Evolutionary conservation across 2,329 filamentous ascomycete species (phyloP).

Genomic region (Trichoderma koningiopsis): DNA sequence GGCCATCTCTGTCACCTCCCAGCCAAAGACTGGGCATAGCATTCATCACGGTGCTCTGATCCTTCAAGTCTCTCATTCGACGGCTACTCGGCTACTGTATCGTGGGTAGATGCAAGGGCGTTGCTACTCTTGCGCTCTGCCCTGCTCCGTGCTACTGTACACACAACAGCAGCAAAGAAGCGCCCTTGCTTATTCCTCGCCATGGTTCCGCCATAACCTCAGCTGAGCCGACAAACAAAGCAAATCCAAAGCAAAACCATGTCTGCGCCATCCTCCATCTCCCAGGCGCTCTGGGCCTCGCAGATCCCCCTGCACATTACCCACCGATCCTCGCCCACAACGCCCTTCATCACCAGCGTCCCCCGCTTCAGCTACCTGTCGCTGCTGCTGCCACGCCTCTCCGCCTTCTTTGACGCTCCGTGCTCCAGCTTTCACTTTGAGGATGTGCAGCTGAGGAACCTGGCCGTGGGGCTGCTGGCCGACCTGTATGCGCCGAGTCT

Average conservation of each 20-base stretch:
- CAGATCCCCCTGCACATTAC: constrained; percentile 58
- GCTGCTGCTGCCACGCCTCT: constrained; percentile 57
- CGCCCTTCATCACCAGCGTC: constrained; percentile 56
- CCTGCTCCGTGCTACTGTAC: neutral
- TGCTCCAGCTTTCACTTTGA: constrained; percentile 64
- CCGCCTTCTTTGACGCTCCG: constrained; percentile 54
- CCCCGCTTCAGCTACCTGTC: constrained; percentile 63
- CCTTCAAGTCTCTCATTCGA: neutral
- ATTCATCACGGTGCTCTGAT: neutral
- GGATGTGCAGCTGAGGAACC: constrained; percentile 54
- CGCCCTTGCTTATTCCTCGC: neutral
- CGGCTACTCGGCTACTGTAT: neutral
- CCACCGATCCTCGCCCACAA: constrained; percentile 49
- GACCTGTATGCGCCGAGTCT: constrained; percentile 59
- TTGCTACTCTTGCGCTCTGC: neutral
- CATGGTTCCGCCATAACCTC: constrained; percentile 24
- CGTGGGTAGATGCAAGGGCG: neutral
- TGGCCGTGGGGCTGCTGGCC: constrained; percentile 56
- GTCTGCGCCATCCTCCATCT: constrained; percentile 32
- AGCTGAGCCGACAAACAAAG: neutral
- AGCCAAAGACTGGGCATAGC: too few relatives aligned
- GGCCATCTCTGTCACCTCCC: neutral
- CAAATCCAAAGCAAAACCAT: neutral
- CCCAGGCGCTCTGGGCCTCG: constrained; percentile 57
- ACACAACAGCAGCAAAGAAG: neutral